Evolutionary conservation across 108 stramenopile species (phyloP), one percentile per base, ranked within the genome.

Genomic region (Conticribra weissflogii): DNA sequence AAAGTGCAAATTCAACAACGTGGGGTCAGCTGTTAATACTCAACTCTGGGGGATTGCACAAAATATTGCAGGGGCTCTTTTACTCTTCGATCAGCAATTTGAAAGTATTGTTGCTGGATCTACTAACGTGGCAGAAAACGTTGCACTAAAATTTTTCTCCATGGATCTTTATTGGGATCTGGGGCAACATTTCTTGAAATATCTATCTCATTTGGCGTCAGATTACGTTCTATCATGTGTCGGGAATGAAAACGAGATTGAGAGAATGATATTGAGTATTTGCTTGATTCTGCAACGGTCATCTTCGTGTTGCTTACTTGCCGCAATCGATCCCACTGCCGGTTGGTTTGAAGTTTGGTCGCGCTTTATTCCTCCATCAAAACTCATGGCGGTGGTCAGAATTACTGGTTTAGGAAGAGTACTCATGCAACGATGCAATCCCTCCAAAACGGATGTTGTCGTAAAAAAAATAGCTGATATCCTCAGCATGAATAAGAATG

Each of bases 291-390:
- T 80, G 5, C 54, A 48, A 15, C 51, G 52, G 21, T 61, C 68
- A 36, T 16, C 50, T 28, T 32, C 66, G 23, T 44, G 71, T 16
- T 62, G 55, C 28, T 58, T 66, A 0, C 19, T 61, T 54, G 71
- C 62, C n/a, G 54, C 48, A 18, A 68, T 68, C 31, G 79, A 80
- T 15, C 72, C 67, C 2, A 46, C 59, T 54, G 71, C 79, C 1
- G 79, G 67, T 0, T 63, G 50, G 60, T 73, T 80, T 47, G 79
- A 73, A 46, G 67, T 80, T 0, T 80, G 79, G 79, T 47, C 79
- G 19, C 54, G 79, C 17, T 73, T 80, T 29, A 54, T 72, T 12
- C 19, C 57, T 34, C 72, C 79, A 2, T 50, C 31, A 16, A 57
- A 22, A 25, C 34, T 80, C 45, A 28, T 68, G 28, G 29, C 62